These are phyloP conservation scores for Wickerhamiella cacticola DNA, from an alignment of 805 yeast genomes.

Conservation along the genomic window DNA sequence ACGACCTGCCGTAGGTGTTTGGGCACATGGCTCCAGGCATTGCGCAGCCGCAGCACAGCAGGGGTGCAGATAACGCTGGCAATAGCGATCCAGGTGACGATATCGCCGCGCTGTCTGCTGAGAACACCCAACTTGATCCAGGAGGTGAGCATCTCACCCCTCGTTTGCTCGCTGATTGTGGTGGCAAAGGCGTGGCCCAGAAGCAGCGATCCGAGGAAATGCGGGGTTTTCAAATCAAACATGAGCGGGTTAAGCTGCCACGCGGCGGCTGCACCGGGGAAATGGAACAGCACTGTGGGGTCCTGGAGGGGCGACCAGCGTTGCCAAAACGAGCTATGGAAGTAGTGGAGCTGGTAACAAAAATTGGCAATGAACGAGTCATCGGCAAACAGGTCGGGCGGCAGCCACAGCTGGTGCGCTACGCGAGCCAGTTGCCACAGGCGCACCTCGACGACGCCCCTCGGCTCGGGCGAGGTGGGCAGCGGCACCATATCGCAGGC, in stretches of 20 bases:
- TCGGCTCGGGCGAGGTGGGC: slow-evolving; percentile 9
- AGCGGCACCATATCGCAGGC: slow-evolving; percentile 22
- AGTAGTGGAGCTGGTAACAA: slow-evolving; percentile 51
- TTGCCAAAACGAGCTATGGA: slow-evolving; percentile 52
- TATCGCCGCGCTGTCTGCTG: slow-evolving; percentile 72
- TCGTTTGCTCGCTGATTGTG: slow-evolving; percentile 25
- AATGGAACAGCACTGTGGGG: slow-evolving; percentile 56
- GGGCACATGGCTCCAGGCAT: slow-evolving; percentile 65
- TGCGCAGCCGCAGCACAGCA: slow-evolving; percentile 61
- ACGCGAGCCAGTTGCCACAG: slow-evolving; percentile 10
- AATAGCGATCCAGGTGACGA: slow-evolving; percentile 89
- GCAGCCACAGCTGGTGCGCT: slow-evolving; percentile 17
- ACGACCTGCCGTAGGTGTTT: slow-evolving; percentile 46
- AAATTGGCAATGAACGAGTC: slow-evolving; percentile 43
- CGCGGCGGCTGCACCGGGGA: slow-evolving; percentile 27
- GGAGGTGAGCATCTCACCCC: slow-evolving; percentile 57
- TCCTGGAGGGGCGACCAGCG: slow-evolving; percentile 74
- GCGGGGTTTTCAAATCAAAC: slow-evolving; percentile 60
- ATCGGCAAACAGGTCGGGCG: slow-evolving; percentile 42
- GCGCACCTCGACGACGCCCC: slow-evolving; percentile 1
- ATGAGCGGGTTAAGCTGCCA: slow-evolving; percentile 47
- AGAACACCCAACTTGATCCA: slow-evolving; percentile 80
- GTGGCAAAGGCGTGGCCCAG: slow-evolving; percentile 53
- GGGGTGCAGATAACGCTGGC: slow-evolving; percentile 72
- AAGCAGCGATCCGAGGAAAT: slow-evolving; percentile 63